Conservation (phyloP, 1,139 yeast species). For the Geotrichum carabidarum region DNA sequence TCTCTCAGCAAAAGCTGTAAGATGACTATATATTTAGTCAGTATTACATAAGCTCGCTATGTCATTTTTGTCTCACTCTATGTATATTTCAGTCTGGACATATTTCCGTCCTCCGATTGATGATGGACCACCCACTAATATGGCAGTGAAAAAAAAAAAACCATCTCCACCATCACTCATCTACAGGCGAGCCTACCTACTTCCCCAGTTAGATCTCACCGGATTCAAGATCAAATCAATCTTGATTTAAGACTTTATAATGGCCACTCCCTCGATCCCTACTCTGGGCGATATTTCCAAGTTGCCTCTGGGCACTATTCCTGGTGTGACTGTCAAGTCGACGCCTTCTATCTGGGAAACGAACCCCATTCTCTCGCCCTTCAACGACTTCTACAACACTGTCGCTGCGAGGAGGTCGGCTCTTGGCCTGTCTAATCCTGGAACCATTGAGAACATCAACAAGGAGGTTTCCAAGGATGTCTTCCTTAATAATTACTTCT, state of each 20-base stretch:
- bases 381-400: slow-evolving; percentile 68
- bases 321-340: slow-evolving; percentile 22
- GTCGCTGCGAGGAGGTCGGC: slow-evolving; percentile 75
- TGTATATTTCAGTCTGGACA: too few species aligned
- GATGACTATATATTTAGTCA: too few species aligned
- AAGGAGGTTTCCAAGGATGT: slow-evolving; percentile 94
- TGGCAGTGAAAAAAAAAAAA: not conserved
- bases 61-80: too few species aligned
- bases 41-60: too few species aligned
- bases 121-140: too few species aligned
- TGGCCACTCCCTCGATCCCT: slow-evolving; percentile 24
- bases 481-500: slow-evolving; percentile 80
- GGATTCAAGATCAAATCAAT: not conserved
- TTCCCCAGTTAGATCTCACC: not conserved
- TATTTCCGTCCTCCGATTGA: too few species aligned
- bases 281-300: slow-evolving; percentile 28
- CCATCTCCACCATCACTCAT: slow-evolving; percentile 2
- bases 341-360: slow-evolving; percentile 59
- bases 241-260: not conserved
- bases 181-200: not conserved
- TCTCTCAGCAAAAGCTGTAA: too few species aligned
- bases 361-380: slow-evolving; percentile 77
- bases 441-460: slow-evolving; percentile 87
- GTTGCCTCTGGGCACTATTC: slow-evolving; percentile 20
- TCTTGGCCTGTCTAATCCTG: slow-evolving; percentile 83